Conservation (phyloP, 441 rosid species). For the Oxalis stricta region DNA sequence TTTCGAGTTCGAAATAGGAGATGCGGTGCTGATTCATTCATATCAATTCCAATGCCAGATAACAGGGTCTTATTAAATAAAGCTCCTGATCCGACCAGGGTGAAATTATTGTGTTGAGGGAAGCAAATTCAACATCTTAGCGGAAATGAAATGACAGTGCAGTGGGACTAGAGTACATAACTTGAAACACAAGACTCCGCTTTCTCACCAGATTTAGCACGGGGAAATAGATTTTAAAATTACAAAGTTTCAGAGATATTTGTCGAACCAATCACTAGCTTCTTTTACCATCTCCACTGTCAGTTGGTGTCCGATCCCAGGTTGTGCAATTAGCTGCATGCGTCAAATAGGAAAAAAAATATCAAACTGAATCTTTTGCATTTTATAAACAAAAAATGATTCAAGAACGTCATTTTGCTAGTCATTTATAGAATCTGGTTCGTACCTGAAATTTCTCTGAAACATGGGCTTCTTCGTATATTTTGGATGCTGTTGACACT, state of each 20-base stretch:
- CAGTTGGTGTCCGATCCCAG: slow-evolving; percentile 61
- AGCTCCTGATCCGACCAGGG: too few species aligned
- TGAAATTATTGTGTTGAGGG: too few species aligned
- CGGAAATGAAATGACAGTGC: too few species aligned
- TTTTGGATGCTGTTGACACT: slow-evolving; percentile 25
- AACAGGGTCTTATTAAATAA: too few species aligned
- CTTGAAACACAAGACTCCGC: neutral
- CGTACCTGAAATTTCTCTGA: slow-evolving; percentile 49
- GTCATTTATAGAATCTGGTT: neutral
- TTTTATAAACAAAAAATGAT: too few species aligned
- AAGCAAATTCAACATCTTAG: too few species aligned
- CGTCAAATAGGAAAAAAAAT: neutral
- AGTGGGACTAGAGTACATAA: too few species aligned
- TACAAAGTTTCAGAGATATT: slow-evolving; percentile 19
- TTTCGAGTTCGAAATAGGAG: too few species aligned
- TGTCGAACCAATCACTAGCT: slow-evolving; percentile 81
- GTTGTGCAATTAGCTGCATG: slow-evolving; percentile 56
- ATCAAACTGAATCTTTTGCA: neutral
- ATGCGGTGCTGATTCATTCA: too few species aligned
- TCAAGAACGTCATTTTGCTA: neutral
- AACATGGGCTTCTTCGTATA: slow-evolving; percentile 29
- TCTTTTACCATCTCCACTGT: slow-evolving; percentile 67
- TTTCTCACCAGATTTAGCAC: neutral
- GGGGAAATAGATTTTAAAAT: neutral
- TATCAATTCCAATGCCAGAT: too few species aligned